Base-by-base conservation (phyloP, 1,139 yeast species). In the Pichia sp. region DNA sequence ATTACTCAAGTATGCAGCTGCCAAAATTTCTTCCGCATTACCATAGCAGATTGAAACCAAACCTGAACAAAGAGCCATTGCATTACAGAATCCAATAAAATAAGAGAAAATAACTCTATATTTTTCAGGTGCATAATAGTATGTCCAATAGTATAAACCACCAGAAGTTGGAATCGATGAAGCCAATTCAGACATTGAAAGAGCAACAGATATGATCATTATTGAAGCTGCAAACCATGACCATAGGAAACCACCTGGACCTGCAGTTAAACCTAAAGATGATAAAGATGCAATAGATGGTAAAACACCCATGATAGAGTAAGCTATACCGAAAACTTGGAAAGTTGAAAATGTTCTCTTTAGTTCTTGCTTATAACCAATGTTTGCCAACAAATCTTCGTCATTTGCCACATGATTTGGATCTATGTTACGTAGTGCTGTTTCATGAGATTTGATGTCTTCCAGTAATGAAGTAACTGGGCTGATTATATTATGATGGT, bases 111-210 rank as follows among this genome's bases (percentile, higher is more conserved):
- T 64, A n/a, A 63, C 61, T 54, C 67, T 61, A 43, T 60, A 51
- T n/a, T 52, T 55, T 41, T 60, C 60, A 7, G 80, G 83, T 6
- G 83, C 74, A 48, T 72, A 75, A 52, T 69, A 65, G 52, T 63
- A 69, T 2, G 80, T 72, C 77, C 76, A 74, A 48, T 62, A 71
- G 54, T 76, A 78, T 35, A 80, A 64, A 4, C 86, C 88, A 41
- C 88, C 88, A 18, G 79, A 69, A 2, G 88, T 80, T 35, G 88
- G 88, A 52, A 77, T 74, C 6, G 84, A 71, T 25, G 79, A 71
- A 5, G 79, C 80, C 42, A 79, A 60, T 50, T 79, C 79, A 3
- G 83, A 71, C 69, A 81, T 73, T 2, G 79, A 67, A 11, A 68
- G 47, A 22, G 80, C 81, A 31, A 74, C 67, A 17, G 65, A 58